phyloP scores from a whole-genome alignment of 1,139 yeast genomes.

The Pneumocystis murina region DNA sequence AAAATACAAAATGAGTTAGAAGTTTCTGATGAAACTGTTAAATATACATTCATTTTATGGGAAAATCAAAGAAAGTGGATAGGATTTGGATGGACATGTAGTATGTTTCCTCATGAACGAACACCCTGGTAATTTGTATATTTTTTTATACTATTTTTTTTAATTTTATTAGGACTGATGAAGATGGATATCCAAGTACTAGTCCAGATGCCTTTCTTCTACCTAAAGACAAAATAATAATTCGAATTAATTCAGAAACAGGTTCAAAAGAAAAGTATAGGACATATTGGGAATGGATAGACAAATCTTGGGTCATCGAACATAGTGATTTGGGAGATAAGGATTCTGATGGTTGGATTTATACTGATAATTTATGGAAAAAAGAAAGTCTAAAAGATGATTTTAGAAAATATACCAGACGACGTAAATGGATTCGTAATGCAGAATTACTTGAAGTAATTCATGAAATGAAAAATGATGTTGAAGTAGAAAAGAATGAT shows the following conservation, averaged over 20 bases:
- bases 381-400: conserved; percentile 69
- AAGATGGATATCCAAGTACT: conserved; percentile 71
- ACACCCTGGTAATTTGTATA: conserved; percentile 49
- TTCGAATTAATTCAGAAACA: conserved; percentile 31
- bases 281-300: conserved; percentile 3
- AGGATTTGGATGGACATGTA: conserved; percentile 95
- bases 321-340: conserved; percentile 39
- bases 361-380: conserved; percentile 87
- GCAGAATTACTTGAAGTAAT: neutral
- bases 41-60: conserved; percentile 82
- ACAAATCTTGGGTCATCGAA: conserved; percentile 76
- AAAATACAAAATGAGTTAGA: neutral
- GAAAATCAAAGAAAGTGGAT: conserved; percentile 96
- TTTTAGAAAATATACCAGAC: conserved; percentile 62
- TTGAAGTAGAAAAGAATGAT: neutral
- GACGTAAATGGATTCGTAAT: neutral
- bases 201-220: conserved; percentile 62
- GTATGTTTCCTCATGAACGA: conserved; percentile 78
- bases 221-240: conserved; percentile 58
- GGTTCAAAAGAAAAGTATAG: neutral
- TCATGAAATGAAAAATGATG: neutral
- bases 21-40: conserved; percentile 34
- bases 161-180: conserved; percentile 43
- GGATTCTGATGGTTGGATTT: conserved; percentile 69
- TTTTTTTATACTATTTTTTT: neutral